Base-by-base conservation (phyloP, 805 yeast genomes). In the Cyberlindnera sargentensis region DNA sequence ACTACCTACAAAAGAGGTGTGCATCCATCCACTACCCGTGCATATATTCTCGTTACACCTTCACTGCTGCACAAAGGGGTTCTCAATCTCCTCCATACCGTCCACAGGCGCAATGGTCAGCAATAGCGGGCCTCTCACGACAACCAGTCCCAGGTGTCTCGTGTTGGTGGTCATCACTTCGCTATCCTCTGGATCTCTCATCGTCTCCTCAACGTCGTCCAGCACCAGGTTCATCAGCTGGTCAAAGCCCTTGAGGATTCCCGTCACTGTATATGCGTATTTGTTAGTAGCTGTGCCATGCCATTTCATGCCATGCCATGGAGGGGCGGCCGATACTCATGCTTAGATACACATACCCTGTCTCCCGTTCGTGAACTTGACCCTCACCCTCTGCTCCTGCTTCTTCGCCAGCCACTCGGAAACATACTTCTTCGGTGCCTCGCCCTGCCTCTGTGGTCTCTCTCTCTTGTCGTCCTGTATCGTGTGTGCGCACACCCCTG, bases 331-430 rank as follows among this genome's bases (percentile, higher is more conserved):
- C 20, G 20, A 15, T 15, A 9, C 9, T 28, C 30, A 6, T 9
- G 30, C 8, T 11, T 3, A 26, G 2, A 6, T 20, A 24, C 15
- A 56, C 64, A 26, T 44, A 63, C 67, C 64, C 53, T 81, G 80
- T 58, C 97, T 78, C 6, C 96, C 96, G 9, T 95, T 95, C 51
- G 81, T 75, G 59, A 93, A 79, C 55, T 84, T 82, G 42, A 90
- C 91, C 54, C 82, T 74, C 34, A 91, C 78, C 51, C 72, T 63
- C 52, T 82, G 72, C 60, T 87, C 95, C 55, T 78, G 77, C 61
- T 84, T 86, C 57, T 79, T 83, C 48, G 81, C 76, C 47, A 93
- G 70, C 61, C 90, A 89, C 44, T 88, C 70, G 47, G 90, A 86
- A 24, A 96, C 95, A 49, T 90, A 96, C 64, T 88, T 84, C 68